phyloP scores from a whole-genome alignment of 352 stramenopile species.

The Phytopythium kandeliae region DNA sequence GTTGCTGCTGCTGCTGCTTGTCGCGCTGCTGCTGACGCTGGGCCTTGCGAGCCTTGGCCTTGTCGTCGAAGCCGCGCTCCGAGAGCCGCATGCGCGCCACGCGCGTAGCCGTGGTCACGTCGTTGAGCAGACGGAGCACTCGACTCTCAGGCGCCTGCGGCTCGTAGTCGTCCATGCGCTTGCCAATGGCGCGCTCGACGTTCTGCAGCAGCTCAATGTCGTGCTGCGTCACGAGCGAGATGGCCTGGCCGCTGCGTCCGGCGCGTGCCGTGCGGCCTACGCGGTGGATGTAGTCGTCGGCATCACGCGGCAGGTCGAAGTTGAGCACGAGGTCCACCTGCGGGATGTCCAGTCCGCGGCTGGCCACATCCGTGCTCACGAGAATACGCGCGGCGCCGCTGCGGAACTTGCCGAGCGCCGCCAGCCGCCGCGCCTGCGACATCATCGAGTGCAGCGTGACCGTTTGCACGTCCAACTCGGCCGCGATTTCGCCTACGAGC shows the following conservation, averaged over 20 bases:
- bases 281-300: slow-evolving; percentile 98
- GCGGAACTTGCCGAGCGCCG: slow-evolving; percentile 97
- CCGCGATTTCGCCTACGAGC: slow-evolving; percentile 92
- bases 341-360: slow-evolving; percentile 95
- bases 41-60: slow-evolving; percentile 61
- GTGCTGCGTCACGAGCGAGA: slow-evolving; percentile 94
- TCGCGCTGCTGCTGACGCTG: slow-evolving; percentile 54
- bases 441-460: slow-evolving; percentile 96
- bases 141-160: slow-evolving; percentile 82
- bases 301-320: slow-evolving; percentile 93
- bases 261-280: slow-evolving; percentile 94
- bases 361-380: slow-evolving; percentile 97
- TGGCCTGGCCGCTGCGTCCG: slow-evolving; percentile 85
- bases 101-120: slow-evolving; percentile 92
- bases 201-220: slow-evolving; percentile 94
- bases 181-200: slow-evolving; percentile 89
- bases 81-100: slow-evolving; percentile 92
- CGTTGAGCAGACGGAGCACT: slow-evolving; percentile 93
- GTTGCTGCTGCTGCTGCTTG: slow-evolving; percentile 10
- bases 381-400: slow-evolving; percentile 90
- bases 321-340: slow-evolving; percentile 97
- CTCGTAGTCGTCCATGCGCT: slow-evolving; percentile 90
- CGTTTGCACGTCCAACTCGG: slow-evolving; percentile 90
- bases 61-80: slow-evolving; percentile 86
- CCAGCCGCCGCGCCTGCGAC: slow-evolving; percentile 91